These are phyloP conservation scores for Juncus effusus DNA, from an alignment of 176 grass and related monocot genomes.

Conservation along the genomic window DNA sequence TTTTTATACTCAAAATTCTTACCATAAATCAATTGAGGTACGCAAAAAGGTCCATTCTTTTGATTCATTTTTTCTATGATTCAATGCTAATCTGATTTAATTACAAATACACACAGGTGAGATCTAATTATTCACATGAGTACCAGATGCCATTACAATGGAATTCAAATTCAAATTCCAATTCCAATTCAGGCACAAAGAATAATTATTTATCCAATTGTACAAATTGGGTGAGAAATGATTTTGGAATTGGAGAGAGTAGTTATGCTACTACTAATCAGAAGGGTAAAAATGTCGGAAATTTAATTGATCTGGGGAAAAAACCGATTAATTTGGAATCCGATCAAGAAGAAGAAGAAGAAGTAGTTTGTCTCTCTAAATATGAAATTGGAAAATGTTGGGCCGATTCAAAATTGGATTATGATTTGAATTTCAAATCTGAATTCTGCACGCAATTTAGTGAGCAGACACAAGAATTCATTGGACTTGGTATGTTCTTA, in stretches of 20 bases:
- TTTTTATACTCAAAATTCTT: slow-evolving; percentile 5
- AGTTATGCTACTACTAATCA: background rate
- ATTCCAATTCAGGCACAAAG: slow-evolving; percentile 4
- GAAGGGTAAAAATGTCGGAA: slow-evolving; percentile 6
- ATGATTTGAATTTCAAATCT: slow-evolving; percentile 11
- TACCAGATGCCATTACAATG: slow-evolving; percentile 12
- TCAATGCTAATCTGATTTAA: background rate
- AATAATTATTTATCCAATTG: slow-evolving; percentile 2
- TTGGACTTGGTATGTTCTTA: slow-evolving; percentile 17
- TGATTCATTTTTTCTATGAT: background rate
- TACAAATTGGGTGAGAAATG: background rate
- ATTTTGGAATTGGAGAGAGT: slow-evolving; percentile 16
- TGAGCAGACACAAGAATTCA: too few species aligned
- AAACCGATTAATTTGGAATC: slow-evolving; percentile 27
- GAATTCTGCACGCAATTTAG: slow-evolving; percentile 1
- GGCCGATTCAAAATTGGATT: background rate
- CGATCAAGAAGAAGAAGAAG: slow-evolving; percentile 12
- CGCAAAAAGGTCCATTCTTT: background rate
- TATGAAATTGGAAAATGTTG: slow-evolving; percentile 13
- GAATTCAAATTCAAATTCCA: background rate
- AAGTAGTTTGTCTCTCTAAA: slow-evolving; percentile 1
- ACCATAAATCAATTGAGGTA: slow-evolving; percentile 17
- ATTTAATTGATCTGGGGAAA: slow-evolving; percentile 13
- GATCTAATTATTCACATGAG: background rate
- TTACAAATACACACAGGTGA: slow-evolving; percentile 5